phyloP scores from a whole-genome alignment of 495 filamentous ascomycete genomes.

The Talaromyces trachyspermus region DNA sequence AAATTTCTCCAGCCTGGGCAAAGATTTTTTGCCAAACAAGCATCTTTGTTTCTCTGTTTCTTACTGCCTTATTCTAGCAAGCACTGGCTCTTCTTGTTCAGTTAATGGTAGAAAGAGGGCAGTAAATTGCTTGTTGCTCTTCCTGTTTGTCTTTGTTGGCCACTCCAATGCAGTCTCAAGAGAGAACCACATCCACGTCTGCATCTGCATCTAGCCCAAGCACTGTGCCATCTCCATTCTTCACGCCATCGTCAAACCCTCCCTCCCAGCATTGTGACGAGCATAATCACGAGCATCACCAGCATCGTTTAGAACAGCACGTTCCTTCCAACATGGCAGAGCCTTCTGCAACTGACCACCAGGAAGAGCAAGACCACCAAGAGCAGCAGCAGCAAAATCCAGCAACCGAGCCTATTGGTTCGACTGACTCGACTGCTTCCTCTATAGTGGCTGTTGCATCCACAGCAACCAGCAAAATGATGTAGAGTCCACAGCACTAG shows the following conservation, averaged over 20 bases:
- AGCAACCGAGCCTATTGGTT: not conserved
- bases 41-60: too few species aligned
- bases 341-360: not conserved
- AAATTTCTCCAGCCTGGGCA: not conserved
- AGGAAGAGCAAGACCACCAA: not conserved
- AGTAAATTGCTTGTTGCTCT: too few species aligned
- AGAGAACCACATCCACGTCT: too few species aligned
- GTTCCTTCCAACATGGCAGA: slow-evolving; percentile 5
- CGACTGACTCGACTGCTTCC: not conserved
- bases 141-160: not conserved
- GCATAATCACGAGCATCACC: not conserved
- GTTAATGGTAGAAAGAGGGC: too few species aligned
- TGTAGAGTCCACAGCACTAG: slow-evolving; percentile 20
- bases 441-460: slow-evolving; percentile 2
- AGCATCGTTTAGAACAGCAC: not conserved
- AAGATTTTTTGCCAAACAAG: too few species aligned
- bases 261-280: not conserved
- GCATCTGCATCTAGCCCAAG: slow-evolving; percentile 2
- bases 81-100: too few species aligned
- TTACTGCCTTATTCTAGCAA: too few species aligned
- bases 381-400: not conserved
- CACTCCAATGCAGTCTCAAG: slow-evolving; percentile 5
- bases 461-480: slow-evolving; percentile 20
- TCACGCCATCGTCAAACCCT: not conserved
- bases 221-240: slow-evolving; percentile 4